phyloP scores from a whole-genome alignment of 1,284 basidiomycete species.

The Ceratobasidium sp. region DNA sequence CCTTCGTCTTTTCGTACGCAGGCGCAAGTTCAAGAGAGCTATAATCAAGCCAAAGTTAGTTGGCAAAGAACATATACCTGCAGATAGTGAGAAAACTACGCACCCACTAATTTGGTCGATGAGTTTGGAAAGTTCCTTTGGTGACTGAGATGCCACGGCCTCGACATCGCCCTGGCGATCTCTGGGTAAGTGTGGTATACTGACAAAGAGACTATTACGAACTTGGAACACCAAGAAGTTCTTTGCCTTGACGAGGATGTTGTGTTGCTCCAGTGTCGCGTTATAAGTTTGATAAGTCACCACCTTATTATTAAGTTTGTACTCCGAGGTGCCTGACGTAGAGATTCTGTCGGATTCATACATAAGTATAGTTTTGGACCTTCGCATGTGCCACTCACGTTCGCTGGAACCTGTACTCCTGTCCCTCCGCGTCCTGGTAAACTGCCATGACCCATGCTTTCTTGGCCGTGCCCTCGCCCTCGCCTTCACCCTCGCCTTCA shows the following conservation, averaged over 20 bases:
- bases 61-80: not conserved
- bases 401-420: constrained; percentile 90
- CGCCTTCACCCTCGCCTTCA: constrained; percentile 63
- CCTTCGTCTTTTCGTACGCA: constrained; percentile 91
- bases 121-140: constrained; percentile 87
- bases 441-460: constrained; percentile 96
- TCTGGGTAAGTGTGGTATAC: not conserved
- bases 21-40: constrained; percentile 83
- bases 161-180: constrained; percentile 86
- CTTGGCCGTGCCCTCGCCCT: constrained; percentile 78
- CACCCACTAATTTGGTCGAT: constrained; percentile 95
- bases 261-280: constrained; percentile 83
- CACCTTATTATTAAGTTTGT: constrained; percentile 80
- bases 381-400: constrained; percentile 68
- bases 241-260: constrained; percentile 98
- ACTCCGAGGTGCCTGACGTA: constrained; percentile 85
- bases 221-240: constrained; percentile 98
- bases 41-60: constrained; percentile 47
- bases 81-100: constrained; percentile 46
- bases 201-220: constrained; percentile 3
- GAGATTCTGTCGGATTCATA: constrained; percentile 71
- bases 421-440: constrained; percentile 78
- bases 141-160: constrained; percentile 94
- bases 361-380: not conserved
- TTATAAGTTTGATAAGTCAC: constrained; percentile 91